Evolutionary conservation across 768 basidiomycete species (phyloP), one percentile per base, ranked within the genome.

Genomic region (Termitomyces heimii): DNA sequence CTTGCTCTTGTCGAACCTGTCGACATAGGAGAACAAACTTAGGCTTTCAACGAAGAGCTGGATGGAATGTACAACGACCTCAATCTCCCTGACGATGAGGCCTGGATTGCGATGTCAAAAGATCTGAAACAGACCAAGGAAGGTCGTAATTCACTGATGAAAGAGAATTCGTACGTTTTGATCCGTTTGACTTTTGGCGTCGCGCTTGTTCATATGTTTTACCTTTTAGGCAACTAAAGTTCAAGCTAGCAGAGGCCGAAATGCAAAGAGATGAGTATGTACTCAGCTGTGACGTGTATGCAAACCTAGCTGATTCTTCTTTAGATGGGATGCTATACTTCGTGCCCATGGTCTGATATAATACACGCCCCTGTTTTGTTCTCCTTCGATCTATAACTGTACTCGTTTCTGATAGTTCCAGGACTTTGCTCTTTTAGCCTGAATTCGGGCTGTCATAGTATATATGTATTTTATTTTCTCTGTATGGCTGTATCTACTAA

Each of bases 21-120:
- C 24, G 10, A 53, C 45, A 37, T 63, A 31, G 49, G 55, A 54
- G n/a, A 32, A 51, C 44, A 51, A 47, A 13, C 51, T 7, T 60
- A 95, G 93, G 89, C 92, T 3, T 95, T 97, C 74, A 96, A 97
- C 68, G 92, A 94, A 67, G 94, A 96, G 68, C 78, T 97, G 32
- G 93, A 94, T 62, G 84, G 82, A 18, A 92, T 96, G 90, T 96
- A 86, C 71, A 87, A 88, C 51, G 92, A 94, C 57, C 83, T 82
- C 28, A 82, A 88, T 58, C 81, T 95, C 49, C 92, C 94, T 12
- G 84, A 85, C 22, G 83, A 86, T 48, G 90, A 94, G 64, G 92
- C 92, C 2, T 94, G 89, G 84, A 68, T 73, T n/a, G 86, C 87
- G 1, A 79, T 96, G 78, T 80, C 83, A 28, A 73, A 74, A 43